Evolutionary conservation across 2,329 filamentous ascomycete species (phyloP).

Genomic region (Xylaria hypoxylon): DNA sequence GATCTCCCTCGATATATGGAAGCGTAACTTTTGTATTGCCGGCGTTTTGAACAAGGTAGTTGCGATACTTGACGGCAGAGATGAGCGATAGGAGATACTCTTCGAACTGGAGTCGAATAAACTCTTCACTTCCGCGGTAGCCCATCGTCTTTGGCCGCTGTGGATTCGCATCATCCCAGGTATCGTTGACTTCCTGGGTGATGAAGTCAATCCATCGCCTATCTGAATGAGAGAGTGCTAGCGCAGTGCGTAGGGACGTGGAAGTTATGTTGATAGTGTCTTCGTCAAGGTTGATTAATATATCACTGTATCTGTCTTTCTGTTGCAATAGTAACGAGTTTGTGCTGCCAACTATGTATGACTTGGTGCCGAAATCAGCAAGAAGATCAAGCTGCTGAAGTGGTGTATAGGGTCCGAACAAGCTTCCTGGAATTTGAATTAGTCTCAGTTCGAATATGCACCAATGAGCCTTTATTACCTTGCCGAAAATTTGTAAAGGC

Average conservation of each 20-base stretch:
- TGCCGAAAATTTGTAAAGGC: slow-evolving; percentile 94
- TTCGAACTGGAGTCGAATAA: slow-evolving; percentile 96
- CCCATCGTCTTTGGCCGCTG: slow-evolving; percentile 92
- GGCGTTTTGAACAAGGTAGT: slow-evolving; percentile 67
- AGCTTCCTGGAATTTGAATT: slow-evolving; percentile 69
- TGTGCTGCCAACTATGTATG: slow-evolving; percentile 96
- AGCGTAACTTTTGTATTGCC: slow-evolving; percentile 71
- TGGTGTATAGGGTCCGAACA: slow-evolving; percentile 97
- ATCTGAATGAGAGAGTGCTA: slow-evolving; percentile 85
- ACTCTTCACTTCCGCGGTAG: slow-evolving; percentile 95
- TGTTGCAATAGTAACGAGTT: slow-evolving; percentile 95
- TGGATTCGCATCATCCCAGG: slow-evolving; percentile 94
- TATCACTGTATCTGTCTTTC: slow-evolving; percentile 94
- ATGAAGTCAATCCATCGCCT: slow-evolving; percentile 97
- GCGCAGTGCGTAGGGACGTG: slow-evolving; percentile 77
- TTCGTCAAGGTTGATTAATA: slow-evolving; percentile 95
- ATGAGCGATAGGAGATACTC: slow-evolving; percentile 93
- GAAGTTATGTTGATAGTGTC: slow-evolving; percentile 86
- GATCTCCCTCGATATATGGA: slow-evolving; percentile 81
- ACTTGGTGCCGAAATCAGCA: slow-evolving; percentile 93
- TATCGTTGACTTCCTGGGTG: slow-evolving; percentile 92
- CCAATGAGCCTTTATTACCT: slow-evolving; percentile 60
- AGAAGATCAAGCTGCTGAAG: slow-evolving; percentile 94
- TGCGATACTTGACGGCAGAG: slow-evolving; percentile 89
- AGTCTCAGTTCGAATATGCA: slow-evolving; percentile 8